Evolutionary conservation across 2,329 filamentous ascomycete species (phyloP), one percentile per base, ranked within the genome.

Genomic region (Phoma sp.): DNA sequence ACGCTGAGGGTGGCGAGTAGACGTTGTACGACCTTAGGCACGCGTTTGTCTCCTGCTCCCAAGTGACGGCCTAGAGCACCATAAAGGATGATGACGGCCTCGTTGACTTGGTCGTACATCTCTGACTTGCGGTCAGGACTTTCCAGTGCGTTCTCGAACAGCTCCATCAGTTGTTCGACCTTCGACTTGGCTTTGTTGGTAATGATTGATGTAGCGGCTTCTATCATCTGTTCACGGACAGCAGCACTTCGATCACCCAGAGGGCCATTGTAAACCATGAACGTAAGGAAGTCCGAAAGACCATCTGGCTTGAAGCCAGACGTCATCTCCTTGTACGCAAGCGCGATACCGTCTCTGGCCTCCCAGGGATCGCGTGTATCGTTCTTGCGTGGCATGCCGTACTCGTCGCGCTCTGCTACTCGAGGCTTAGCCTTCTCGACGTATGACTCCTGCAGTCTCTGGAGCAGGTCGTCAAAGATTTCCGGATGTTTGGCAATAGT

Each of bases 61-160:
- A 99, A 79, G 80, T 99, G 95, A 46, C 91, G 87, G 38, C 93
- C 95, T 33, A 99, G 80, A 46, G 96, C 94, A 72, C 95, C 95
- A 68, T 99, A 99, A 74, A 99, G 89, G 66, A 99, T 95, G 65
- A 99, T 93, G 47, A 99, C 93, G 17, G 96, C 95, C 77, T 99
- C 95, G 65, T 97, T 97, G 60, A 98, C 90, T 56, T 92, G 86
- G 75, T 99, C 96, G 17, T 91, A 88, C 49, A 88, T 86, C 63
- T 93, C 87, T 0, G 88, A 92, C 53, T 87, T 89, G 71, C 89
- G 91, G 73, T 95, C 91, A 2, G 92, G 90, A 2, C 87, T 88
- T 70, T 94, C 92, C n/a, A 99, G 81, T 0, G 91, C 92, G 22
- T 83, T 84, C 75, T 99, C 95, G 69, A 98, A 96, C 13, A 94